Base-by-base conservation (phyloP, 257 asterid species). In the Solanum virginianum region DNA sequence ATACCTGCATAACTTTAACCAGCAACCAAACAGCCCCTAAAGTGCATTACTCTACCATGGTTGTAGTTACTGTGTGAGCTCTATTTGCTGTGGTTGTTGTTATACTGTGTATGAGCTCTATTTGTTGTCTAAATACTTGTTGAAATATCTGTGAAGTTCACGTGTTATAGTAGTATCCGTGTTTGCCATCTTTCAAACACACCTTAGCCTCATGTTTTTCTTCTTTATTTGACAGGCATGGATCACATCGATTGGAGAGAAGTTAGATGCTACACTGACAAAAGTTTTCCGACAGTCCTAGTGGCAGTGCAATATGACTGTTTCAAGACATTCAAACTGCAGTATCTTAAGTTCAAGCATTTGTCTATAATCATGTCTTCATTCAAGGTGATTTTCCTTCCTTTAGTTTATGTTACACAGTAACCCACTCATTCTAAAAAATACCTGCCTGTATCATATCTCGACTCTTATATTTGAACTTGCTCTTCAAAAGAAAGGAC, bases 221-320 rank as follows among this genome's bases (percentile, higher is more conserved):
- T 55, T 82, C 49, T 45, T 85, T 80, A 87, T 80, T 36, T 65
- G 39, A 60, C 88, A 95, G 99, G 99, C 95, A 32, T 96, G 99
- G 99, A 96, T 96, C 88, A 80, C 97, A 45, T 89, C 91, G 86
- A 89, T 95, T 20, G 99, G 95, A 72, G 97, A 95, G 86, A 96
- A 95, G 90, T 87, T 96, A 83, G 98, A 94, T 88, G 89, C 97
- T 81, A 90, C 95, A 77, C 94, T 96, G 77, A 86, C 94, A 85
- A 93, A 91, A 90, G 88, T 74, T 85, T 85, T 89, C 81, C 80
- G 80, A 80, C 60, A 84, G 70, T 59, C 82, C 88, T 83, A 57
- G 43, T 65, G 63, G 29, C 68, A 55, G 26, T 83, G 51, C 29
- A 66, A 83, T 36, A 83, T 62, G 68, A 41, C 51, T 77, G 26